Base-by-base conservation (phyloP, 1,284 basidiomycete genomes). In the Tylopilus orsonianus region DNA sequence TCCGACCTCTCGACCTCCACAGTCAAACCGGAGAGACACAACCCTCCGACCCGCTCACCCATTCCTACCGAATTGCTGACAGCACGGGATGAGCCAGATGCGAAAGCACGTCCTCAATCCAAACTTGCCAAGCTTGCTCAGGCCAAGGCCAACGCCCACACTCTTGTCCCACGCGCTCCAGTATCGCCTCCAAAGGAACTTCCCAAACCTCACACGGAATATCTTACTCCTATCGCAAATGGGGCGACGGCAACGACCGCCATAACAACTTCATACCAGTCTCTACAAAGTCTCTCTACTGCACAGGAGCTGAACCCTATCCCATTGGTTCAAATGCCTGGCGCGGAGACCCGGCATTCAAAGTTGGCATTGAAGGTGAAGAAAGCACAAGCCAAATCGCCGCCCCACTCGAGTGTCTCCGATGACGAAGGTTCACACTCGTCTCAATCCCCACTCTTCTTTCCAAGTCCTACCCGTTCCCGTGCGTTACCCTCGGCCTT, bases 401-500 rank as follows among this genome's bases (percentile, higher is more conserved):
- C 62, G 22, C 62, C 71, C 34, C 62, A 59, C 23, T 68, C 63
- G 49, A 56, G 48, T 24, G 58, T 62, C 36, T 65, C 68, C 39
- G 77, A 77, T 53, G 71, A 72, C 34, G 62, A 70, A 14, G 54
- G 63, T 18, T 59, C 66, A 22, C 57, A 64, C 19, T 56, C 54
- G 24, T 59, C 74, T 14, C 64, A 77, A 30, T 71, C 79, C 8
- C 77, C 83, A 7, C 75, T 87, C 49, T 88, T 88, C 66, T 64
- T 75, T 47, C 66, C 74, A 12, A 74, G 75, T 48, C 56, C 72
- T 48, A 69, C 68, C 56, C 74, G 73, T 57, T 73, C 77, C 56
- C 78, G 81, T 77, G 87, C 86, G 71, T 79, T 72, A 55, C 86
- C 86, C 58, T 89, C 86, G 63, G 75, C 83, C 52, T 89, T 89